phyloP scores from a whole-genome alignment of 1,284 basidiomycete species.

The Coniferiporia sulphurascens region DNA sequence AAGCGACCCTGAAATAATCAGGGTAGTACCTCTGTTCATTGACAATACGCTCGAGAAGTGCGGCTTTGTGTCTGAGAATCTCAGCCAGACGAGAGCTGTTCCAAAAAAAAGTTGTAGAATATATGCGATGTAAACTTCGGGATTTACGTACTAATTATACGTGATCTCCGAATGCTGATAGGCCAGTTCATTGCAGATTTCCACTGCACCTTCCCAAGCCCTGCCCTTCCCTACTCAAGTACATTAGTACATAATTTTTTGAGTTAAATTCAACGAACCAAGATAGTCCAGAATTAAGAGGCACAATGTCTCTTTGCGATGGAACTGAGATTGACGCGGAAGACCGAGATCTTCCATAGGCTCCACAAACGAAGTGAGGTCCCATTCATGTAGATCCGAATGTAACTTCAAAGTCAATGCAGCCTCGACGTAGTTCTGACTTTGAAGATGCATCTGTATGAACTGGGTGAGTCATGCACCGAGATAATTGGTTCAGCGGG shows the following conservation, averaged over 20 bases:
- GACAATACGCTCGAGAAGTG: conserved; percentile 79
- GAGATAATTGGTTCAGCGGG: conserved; percentile 6
- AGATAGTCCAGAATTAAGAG: conserved; percentile 84
- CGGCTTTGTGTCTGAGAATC: conserved; percentile 80
- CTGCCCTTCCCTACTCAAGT: conserved; percentile 75
- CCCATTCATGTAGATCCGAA: conserved; percentile 92
- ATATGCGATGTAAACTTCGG: not conserved
- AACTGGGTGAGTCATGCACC: conserved; percentile 16
- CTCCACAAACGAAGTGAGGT: conserved; percentile 70
- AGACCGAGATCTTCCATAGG: conserved; percentile 84
- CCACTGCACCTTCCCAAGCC: conserved; percentile 92
- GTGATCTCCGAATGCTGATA: conserved; percentile 82
- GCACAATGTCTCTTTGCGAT: conserved; percentile 88
- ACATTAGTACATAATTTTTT: conserved; percentile 2
- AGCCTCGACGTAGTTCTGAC: conserved; percentile 88
- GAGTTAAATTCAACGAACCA: conserved; percentile 39
- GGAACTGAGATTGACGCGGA: conserved; percentile 91
- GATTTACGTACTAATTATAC: conserved; percentile 77
- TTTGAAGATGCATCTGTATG: conserved; percentile 73
- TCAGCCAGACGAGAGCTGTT: conserved; percentile 74
- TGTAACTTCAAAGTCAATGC: conserved; percentile 90
- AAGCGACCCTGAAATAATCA: conserved; percentile 91
- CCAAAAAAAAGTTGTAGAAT: conserved; percentile 2
- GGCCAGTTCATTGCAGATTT: conserved; percentile 88
- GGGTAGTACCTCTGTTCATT: conserved; percentile 79